Evolutionary conservation across 2,329 filamentous ascomycete genomes (phyloP).

Genomic region (Cercospora sp.): DNA sequence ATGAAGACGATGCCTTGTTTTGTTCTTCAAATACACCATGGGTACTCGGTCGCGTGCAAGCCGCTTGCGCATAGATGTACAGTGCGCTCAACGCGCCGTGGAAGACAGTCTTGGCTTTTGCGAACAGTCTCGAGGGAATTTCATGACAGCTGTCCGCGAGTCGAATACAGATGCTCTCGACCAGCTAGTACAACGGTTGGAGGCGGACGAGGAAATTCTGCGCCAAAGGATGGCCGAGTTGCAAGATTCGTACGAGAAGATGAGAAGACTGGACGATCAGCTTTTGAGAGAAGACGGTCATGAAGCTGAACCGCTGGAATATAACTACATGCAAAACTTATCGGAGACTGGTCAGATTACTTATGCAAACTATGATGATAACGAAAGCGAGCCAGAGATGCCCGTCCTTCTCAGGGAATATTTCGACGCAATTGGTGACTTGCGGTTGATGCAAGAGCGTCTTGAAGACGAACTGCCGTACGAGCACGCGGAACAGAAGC

Average conservation of each 20-base stretch:
- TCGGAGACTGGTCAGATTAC: neutral
- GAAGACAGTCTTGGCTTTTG: no score
- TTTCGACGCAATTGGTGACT: neutral
- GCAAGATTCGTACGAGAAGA: neutral
- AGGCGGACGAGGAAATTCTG: neutral
- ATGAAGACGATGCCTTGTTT: no score
- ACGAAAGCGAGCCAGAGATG: neutral
- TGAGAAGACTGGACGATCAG: neutral
- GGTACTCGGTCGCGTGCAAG: no score
- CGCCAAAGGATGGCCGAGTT: neutral
- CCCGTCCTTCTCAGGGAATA: neutral
- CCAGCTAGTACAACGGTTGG: no score
- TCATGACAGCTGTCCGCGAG: no score
- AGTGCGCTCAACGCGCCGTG: no score
- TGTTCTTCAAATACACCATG: no score
- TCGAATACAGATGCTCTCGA: no score
- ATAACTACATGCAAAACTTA: neutral
- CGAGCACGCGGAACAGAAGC: neutral
- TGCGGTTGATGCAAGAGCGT: neutral
- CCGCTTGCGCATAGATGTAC: no score
- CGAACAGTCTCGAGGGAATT: no score
- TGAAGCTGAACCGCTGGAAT: neutral
- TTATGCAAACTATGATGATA: no score
- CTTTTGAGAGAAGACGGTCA: neutral
- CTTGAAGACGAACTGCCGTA: neutral